Conservation (phyloP, 2,329 filamentous ascomycete genomes). For the Pleurostoma richardsiae region DNA sequence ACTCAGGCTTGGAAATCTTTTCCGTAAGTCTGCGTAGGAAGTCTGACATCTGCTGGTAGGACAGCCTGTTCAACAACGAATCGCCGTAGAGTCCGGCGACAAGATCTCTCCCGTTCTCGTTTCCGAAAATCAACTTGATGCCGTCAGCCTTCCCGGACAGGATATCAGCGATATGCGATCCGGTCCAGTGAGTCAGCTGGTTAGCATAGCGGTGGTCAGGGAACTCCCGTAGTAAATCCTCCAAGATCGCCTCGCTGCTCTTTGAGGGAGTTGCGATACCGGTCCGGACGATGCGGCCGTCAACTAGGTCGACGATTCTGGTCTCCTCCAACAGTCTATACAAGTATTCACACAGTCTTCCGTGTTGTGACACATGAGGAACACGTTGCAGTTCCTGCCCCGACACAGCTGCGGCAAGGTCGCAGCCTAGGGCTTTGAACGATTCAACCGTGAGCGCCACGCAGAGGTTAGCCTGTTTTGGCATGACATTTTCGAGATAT, state of each 20-base stretch:
- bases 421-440: constrained; percentile 24
- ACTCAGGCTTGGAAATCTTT: not conserved
- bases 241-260: constrained; percentile 15
- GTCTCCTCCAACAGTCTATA: constrained; percentile 26
- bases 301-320: constrained; percentile 18
- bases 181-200: constrained; percentile 6
- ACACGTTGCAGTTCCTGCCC: constrained; percentile 20
- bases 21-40: not conserved
- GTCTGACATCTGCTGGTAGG: not conserved
- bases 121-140: constrained; percentile 11
- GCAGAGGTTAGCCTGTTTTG: constrained; percentile 17
- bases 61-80: not conserved
- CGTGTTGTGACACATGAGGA: constrained; percentile 17
- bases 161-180: constrained; percentile 9
- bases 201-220: constrained; percentile 20
- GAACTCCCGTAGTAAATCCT: constrained; percentile 17
- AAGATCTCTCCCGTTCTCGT: constrained; percentile 1
- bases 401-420: constrained; percentile 10
- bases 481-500: constrained; percentile 19
- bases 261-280: constrained; percentile 12
- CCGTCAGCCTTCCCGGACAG: constrained; percentile 8
- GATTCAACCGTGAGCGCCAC: constrained; percentile 24
- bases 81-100: not conserved
- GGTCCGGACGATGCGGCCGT: constrained; percentile 17
- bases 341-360: constrained; percentile 21